These are phyloP conservation scores for Pythium brachiatum DNA, from an alignment of 352 stramenopile species.

Conservation along the genomic window DNA sequence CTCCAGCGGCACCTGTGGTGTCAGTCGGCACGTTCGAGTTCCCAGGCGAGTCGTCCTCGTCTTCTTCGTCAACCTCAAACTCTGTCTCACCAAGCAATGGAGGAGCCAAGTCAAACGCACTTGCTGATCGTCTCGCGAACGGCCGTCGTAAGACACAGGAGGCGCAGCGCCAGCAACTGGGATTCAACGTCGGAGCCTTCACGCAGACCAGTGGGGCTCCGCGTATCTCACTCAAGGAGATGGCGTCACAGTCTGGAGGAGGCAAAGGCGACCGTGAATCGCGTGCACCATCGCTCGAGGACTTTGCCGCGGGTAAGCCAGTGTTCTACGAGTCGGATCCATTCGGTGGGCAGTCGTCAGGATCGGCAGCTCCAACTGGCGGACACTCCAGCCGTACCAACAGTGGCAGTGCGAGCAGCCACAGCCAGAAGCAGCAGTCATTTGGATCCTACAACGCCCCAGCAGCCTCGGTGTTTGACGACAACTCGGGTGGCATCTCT, in stretches of 20 bases:
- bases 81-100: conserved; percentile 15
- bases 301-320: conserved; percentile 43
- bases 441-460: background rate
- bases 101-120: conserved; percentile 49
- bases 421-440: background rate
- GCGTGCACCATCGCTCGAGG: conserved; percentile 37
- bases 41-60: conserved; percentile 11
- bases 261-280: conserved; percentile 12
- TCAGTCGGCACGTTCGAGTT: conserved; percentile 17
- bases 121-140: conserved; percentile 58
- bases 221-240: conserved; percentile 65
- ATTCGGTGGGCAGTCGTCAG: conserved; percentile 13
- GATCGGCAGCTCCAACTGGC: background rate
- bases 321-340: conserved; percentile 23
- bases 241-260: conserved; percentile 23
- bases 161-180: conserved; percentile 54
- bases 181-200: conserved; percentile 59
- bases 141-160: conserved; percentile 72
- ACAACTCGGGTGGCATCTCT: conserved; percentile 14
- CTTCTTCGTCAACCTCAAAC: background rate
- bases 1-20: background rate
- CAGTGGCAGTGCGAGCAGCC: conserved; percentile 1
- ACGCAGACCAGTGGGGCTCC: conserved; percentile 24
- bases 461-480: conserved; percentile 22
- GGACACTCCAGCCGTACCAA: conserved; percentile 15